Evolutionary conservation across 371 early-diverging fungal genomes (phyloP), one percentile per base, ranked within the genome.

Genomic region (Batrachochytrium dendrobatidis): DNA sequence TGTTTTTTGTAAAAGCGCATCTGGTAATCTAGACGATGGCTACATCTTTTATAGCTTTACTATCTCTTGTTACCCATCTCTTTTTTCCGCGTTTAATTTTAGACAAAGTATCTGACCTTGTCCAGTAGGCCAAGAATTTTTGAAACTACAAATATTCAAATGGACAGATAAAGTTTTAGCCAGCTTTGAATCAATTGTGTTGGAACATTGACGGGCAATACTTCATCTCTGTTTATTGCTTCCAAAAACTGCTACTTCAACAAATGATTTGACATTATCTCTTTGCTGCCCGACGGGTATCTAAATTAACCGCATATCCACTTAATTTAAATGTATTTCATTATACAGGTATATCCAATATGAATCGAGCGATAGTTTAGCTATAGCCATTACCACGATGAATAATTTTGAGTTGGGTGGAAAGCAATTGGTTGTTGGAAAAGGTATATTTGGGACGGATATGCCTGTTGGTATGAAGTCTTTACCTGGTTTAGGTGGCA

Each of bases 381-480:
- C 55, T 51, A 75, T 78, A 26, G 80, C 88, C 3, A 79, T 84
- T 2, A 59, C 70, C 25, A 75, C 85, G 20, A 84, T 90, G 87
- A 83, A 87, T 60, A 76, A 80, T 35, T 86, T 91, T 56, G 83
- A 83, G 65, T 69, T 91, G 46, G 86, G 85, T 20, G 87, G 86
- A 39, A 61, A 80, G 61, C 72, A 67, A 24, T 74, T 91, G 58
- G 80, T 82, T 26, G 85, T 88, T 20, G 60, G 76, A 35, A 74
- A 74, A 51, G 80, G 85, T 33, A 79, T 89, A 7, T 72, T 90
- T n/a, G 90, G 90, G 20, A 88, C 88, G 0, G 80, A 85, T 34
- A 59, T 91, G 50, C 83, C 86, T 5, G 81, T 81, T n/a, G 92
- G 92, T 20, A 91, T 91, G 91, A 74, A 77, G 32, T 76, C 76